Conservation (phyloP, 371 early-diverging fungal species). For the Chytridiales sp. region DNA sequence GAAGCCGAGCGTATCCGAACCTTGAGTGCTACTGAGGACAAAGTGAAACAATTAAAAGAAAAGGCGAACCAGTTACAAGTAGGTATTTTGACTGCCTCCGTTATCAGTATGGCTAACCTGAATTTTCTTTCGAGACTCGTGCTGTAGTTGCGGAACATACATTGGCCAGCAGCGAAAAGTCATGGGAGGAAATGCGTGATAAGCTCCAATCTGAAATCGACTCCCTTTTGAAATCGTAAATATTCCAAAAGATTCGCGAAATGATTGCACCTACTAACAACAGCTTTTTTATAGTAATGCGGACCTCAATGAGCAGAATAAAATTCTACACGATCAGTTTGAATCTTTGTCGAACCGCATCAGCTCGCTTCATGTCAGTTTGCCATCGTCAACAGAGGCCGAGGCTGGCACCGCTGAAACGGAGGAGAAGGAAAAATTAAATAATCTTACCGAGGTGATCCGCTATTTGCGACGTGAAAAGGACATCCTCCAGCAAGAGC, state of each 20-base stretch:
- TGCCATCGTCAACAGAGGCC: neutral
- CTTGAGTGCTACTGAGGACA: constrained; percentile 42
- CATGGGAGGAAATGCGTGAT: constrained; percentile 46
- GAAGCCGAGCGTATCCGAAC: constrained; percentile 39
- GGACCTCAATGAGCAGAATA: constrained; percentile 60
- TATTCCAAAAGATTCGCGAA: neutral
- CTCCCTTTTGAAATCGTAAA: neutral
- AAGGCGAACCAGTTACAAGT: constrained; percentile 5
- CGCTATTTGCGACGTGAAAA: constrained; percentile 66
- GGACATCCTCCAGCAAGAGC: constrained; percentile 62
- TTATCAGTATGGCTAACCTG: neutral
- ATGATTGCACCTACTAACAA: constrained; percentile 12
- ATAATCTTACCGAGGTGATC: constrained; percentile 24
- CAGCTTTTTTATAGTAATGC: constrained; percentile 28
- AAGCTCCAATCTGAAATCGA: constrained; percentile 44
- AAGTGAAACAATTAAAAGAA: constrained; percentile 15
- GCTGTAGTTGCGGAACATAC: constrained; percentile 31
- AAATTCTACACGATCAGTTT: constrained; percentile 60
- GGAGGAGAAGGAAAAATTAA: neutral
- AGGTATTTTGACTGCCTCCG: neutral
- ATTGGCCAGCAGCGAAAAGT: constrained; percentile 36
- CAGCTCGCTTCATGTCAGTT: neutral
- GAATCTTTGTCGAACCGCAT: constrained; percentile 47
- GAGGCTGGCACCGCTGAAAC: neutral
- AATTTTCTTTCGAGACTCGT: constrained; percentile 13